Evolutionary conservation across 768 basidiomycete genomes (phyloP), one percentile per base, ranked within the genome.

Genomic region (Mycena haematopus): DNA sequence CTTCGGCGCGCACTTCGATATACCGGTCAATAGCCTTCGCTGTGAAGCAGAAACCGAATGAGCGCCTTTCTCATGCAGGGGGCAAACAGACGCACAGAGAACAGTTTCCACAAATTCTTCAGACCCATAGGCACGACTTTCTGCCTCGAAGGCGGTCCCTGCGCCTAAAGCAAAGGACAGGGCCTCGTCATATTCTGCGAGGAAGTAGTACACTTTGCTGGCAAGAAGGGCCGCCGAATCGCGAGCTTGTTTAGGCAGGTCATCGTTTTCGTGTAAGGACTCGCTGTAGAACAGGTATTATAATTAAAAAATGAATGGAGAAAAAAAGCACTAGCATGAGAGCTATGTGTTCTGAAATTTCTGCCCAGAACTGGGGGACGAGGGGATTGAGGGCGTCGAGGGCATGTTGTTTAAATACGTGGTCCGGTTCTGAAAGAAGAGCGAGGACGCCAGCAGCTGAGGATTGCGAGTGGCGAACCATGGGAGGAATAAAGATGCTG

Each of bases 181-280:
- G 29, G 96, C 93, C 74, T 99, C 97, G 71, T 96, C 94, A 69
- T 96, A 92, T 74, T 94, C 93, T 66, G 92, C 95, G 52, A 99
- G 83, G 83, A 91, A 96, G 78, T 95, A 99, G 77, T 99, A 99
- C 52, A 99, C 92, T 75, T 99, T 99, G 82, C 95, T 96, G n/a
- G 92, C 91, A 29, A 99, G 83, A 53, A 99, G 80, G 22, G 96
- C 94, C 21, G 97, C 96, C 53, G 88, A 84, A 70, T 92, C 86
- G 38, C 92, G 90, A 15, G 90, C 86, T 53, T 87, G 80, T 65
- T 85, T 82, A 0, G 91, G 84, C 9, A 98, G 82, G 38, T 90
- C 86, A 14, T 90, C 82, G 60, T 84, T 86, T 77, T 99, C 97
- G 67, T 96, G 95, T 4, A 99, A 78, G 0, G 89, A 84, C 76